Conservation (phyloP, 1,284 basidiomycete genomes). For the Boletus smithii region DNA sequence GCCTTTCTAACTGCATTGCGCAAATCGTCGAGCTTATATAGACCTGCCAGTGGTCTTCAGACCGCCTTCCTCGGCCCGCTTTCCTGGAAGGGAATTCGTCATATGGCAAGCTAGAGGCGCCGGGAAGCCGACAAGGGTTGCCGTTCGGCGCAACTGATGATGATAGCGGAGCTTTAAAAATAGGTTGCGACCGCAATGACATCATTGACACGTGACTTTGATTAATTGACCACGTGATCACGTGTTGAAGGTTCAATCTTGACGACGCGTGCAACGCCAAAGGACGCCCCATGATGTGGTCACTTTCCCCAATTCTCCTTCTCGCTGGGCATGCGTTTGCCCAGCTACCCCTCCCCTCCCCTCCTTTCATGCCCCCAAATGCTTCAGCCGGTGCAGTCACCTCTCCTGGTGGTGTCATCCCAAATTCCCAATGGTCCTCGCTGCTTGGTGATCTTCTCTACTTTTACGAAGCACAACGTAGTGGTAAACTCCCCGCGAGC, state of each 20-base stretch:
- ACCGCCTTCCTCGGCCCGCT: slow-evolving; percentile 11
- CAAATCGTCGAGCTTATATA: slow-evolving; percentile 8
- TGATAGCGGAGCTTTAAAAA: no score
- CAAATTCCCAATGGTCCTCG: slow-evolving; percentile 78
- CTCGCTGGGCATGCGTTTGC: slow-evolving; percentile 31
- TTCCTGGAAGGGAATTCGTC: no score
- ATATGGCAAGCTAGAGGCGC: no score
- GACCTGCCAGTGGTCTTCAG: neutral
- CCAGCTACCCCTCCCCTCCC: slow-evolving; percentile 69
- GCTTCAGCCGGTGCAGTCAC: slow-evolving; percentile 53
- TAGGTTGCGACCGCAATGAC: no score
- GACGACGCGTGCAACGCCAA: slow-evolving; percentile 2
- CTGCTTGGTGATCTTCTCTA: slow-evolving; percentile 79
- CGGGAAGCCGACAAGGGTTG: no score
- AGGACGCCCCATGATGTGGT: no score
- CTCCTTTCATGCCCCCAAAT: slow-evolving; percentile 63
- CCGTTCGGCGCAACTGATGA: no score
- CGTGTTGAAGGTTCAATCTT: slow-evolving; percentile 17
- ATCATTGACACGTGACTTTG: slow-evolving; percentile 15
- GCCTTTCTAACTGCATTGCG: neutral
- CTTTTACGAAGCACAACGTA: slow-evolving; percentile 90
- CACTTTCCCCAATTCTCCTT: slow-evolving; percentile 17
- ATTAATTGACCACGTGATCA: slow-evolving; percentile 17
- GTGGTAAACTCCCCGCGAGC: slow-evolving; percentile 64
- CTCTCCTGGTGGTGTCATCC: slow-evolving; percentile 39